Evolutionary conservation across 2,329 filamentous ascomycete species (phyloP).

Genomic region (Daldinia sp.): DNA sequence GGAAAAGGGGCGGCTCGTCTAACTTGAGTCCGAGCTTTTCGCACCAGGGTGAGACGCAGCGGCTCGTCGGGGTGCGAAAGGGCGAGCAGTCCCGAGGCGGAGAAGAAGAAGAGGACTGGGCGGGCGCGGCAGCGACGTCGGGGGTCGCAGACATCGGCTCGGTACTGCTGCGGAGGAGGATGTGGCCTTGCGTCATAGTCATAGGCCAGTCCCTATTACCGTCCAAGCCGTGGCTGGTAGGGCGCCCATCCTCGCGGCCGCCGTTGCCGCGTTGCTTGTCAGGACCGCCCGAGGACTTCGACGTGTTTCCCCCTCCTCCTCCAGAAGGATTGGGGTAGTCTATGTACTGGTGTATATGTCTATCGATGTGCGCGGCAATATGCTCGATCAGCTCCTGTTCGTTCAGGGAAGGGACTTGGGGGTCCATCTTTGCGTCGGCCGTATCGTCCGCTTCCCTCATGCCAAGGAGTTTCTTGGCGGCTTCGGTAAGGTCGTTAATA

Average conservation of each 20-base stretch:
- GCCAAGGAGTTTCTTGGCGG: conserved; percentile 29
- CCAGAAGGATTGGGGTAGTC: conserved; percentile 17
- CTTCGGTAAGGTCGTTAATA: conserved; percentile 32
- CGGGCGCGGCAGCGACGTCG: conserved; percentile 20
- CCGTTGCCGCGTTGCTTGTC: conserved; percentile 9
- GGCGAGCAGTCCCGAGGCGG: conserved; percentile 26
- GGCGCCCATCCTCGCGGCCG: conserved; percentile 16
- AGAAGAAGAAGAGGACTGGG: conserved; percentile 1
- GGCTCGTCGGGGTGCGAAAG: conserved; percentile 15
- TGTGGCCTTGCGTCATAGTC: conserved; percentile 25
- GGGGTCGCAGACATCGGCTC: conserved; percentile 14
- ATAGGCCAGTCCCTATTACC: conserved; percentile 47
- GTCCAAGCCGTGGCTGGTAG: conserved; percentile 44
- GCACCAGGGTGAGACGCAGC: conserved; percentile 39
- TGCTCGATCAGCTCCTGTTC: conserved; percentile 42
- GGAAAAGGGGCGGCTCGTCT: conserved; percentile 23
- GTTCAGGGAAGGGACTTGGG: neutral
- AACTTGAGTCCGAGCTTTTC: conserved; percentile 38
- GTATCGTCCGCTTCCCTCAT: conserved; percentile 14
- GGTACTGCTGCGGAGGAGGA: conserved; percentile 4
- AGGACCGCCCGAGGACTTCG: conserved; percentile 9
- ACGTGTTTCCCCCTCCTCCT: conserved; percentile 5
- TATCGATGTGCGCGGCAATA: conserved; percentile 41
- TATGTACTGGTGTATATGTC: conserved; percentile 40
- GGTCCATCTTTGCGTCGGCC: neutral